These are phyloP conservation scores for Neonectria punicea DNA, from an alignment of 2,329 filamentous ascomycete genomes.

Conservation along the genomic window DNA sequence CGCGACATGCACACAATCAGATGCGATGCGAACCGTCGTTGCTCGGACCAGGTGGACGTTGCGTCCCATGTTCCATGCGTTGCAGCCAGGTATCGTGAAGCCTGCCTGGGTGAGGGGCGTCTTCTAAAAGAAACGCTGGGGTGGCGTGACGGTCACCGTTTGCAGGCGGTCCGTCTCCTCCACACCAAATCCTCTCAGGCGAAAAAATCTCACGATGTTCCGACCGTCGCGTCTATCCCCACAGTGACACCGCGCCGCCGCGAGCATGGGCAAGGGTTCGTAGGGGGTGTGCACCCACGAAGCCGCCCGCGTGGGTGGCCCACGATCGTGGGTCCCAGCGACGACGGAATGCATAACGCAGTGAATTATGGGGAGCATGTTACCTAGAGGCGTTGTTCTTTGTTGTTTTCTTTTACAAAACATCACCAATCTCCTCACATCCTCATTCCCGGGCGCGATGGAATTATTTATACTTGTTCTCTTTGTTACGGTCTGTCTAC, in stretches of 20 bases:
- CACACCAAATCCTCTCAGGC: not conserved
- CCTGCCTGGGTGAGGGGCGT: not conserved
- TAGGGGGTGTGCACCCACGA: conserved; percentile 14
- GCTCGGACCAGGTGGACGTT: not conserved
- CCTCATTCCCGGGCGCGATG: not conserved
- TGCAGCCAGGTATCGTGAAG: not conserved
- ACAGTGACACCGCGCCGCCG: not conserved
- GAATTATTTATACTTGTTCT: not conserved
- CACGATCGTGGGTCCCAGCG: conserved; percentile 22
- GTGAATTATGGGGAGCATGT: not conserved
- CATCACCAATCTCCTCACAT: not conserved
- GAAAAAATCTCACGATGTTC: conserved; percentile 29
- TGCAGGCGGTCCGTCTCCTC: not conserved
- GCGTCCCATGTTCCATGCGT: not conserved
- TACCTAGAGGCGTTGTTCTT: not conserved
- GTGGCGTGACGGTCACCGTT: conserved; percentile 20
- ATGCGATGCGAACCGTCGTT: not conserved
- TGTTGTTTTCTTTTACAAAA: not conserved
- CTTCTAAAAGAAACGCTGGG: not conserved
- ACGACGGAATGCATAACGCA: not conserved
- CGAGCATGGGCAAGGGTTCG: conserved; percentile 5
- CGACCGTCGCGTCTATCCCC: conserved; percentile 28
- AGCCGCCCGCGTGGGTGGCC: conserved; percentile 9
- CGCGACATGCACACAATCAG: not conserved
- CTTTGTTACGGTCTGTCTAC: conserved; percentile 2